phyloP scores from a whole-genome alignment of 306 rosid species.

The Quercus engelmannii region DNA sequence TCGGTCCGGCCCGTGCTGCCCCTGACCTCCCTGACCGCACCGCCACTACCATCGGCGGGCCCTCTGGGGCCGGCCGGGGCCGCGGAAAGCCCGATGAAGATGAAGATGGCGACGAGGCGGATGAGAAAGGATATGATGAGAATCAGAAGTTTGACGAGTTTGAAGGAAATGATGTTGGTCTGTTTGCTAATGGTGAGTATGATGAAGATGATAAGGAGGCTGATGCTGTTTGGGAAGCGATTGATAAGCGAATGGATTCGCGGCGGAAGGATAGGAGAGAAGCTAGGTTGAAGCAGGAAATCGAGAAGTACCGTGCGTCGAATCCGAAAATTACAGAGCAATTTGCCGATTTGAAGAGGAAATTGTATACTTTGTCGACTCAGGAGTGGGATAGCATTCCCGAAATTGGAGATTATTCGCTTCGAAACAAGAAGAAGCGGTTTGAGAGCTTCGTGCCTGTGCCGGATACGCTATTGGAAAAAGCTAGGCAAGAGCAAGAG shows the following conservation, averaged over 20 bases:
- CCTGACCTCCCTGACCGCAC: constrained; percentile 78
- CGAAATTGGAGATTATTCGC: constrained; percentile 78
- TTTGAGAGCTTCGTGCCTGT: constrained; percentile 89
- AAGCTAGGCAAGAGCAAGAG: constrained; percentile 88
- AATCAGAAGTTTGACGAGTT: constrained; percentile 88
- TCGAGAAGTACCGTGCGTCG: constrained; percentile 82
- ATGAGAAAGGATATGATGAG: constrained; percentile 83
- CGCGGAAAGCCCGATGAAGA: constrained; percentile 79
- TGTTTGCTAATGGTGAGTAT: constrained; percentile 82
- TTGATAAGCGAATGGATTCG: constrained; percentile 87
- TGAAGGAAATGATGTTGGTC: constrained; percentile 86
- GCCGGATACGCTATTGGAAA: constrained; percentile 85
- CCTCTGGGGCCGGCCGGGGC: constrained; percentile 42
- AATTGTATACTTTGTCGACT: constrained; percentile 54
- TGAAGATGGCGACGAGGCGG: constrained; percentile 77
- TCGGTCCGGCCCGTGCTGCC: constrained; percentile 85
- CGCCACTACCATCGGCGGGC: constrained; percentile 44
- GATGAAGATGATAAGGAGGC: constrained; percentile 94
- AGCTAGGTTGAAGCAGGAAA: constrained; percentile 86
- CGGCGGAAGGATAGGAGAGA: constrained; percentile 88
- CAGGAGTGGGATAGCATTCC: constrained; percentile 83
- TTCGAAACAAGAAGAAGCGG: constrained; percentile 78
- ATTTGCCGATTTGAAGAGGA: constrained; percentile 76
- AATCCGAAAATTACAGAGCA: constrained; percentile 87
- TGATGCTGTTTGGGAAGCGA: constrained; percentile 88